Conservation (phyloP, 2,329 filamentous ascomycete genomes). For the Ciborinia camelliae region DNA sequence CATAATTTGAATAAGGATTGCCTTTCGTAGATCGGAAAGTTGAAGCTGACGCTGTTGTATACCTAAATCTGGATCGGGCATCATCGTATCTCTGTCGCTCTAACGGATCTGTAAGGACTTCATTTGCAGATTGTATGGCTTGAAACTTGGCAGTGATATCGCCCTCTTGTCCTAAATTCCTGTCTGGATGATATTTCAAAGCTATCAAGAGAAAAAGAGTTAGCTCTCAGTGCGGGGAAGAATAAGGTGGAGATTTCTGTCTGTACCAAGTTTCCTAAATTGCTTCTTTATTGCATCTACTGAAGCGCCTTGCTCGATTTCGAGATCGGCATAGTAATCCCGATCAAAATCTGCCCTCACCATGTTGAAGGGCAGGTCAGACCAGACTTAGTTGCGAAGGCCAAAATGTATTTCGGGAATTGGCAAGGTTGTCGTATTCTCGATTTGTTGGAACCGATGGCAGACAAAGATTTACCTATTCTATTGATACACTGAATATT, state of each 20-base stretch:
- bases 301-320: conserved; percentile 55
- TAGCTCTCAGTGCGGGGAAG: conserved; percentile 5
- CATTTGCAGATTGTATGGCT: conserved; percentile 66
- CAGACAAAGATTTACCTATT: background rate
- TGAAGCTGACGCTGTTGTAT: conserved; percentile 25
- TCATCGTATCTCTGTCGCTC: conserved; percentile 38
- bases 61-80: conserved; percentile 30
- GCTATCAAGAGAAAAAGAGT: conserved; percentile 42
- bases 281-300: conserved; percentile 66
- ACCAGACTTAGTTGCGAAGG: background rate
- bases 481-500: conserved; percentile 11
- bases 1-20: conserved; percentile 37
- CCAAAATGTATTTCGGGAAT: conserved; percentile 1
- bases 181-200: conserved; percentile 66
- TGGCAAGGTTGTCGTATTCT: background rate
- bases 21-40: conserved; percentile 31
- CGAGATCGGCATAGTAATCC: conserved; percentile 68
- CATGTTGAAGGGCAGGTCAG: conserved; percentile 29
- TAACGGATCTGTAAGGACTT: conserved; percentile 51
- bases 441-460: background rate
- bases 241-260: conserved; percentile 23
- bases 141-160: conserved; percentile 68
- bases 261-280: conserved; percentile 61
- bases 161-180: conserved; percentile 64
- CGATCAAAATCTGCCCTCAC: conserved; percentile 37